Percentiles rank a stretch among this genome's conserved stretches.
phyloP scores from a whole-genome alignment of 495 filamentous ascomycete species.

The Xylaria venustula region DNA sequence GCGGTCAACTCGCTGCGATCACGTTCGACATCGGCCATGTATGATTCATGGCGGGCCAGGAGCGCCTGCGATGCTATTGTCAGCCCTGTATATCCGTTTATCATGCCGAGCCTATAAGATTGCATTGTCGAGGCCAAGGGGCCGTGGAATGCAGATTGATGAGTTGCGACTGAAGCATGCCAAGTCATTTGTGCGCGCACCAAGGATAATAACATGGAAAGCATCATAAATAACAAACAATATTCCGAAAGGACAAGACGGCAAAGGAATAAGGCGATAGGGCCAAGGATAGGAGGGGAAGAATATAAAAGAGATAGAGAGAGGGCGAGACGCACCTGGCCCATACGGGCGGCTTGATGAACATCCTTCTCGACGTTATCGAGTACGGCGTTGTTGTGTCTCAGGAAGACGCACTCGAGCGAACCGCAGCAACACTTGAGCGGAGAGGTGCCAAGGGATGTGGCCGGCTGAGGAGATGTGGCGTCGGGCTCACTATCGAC shows the following conservation, averaged over 20 bases:
- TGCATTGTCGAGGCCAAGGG: neutral
- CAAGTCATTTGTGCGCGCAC: slow-evolving; percentile 9
- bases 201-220: no score
- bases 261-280: no score
- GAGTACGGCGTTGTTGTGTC: slow-evolving; percentile 73
- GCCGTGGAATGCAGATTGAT: slow-evolving; percentile 6
- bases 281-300: neutral
- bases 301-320: neutral
- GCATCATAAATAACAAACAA: no score
- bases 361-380: slow-evolving; percentile 84
- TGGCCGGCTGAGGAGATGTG: slow-evolving; percentile 8
- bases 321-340: slow-evolving; percentile 62
- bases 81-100: no score
- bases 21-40: slow-evolving; percentile 84
- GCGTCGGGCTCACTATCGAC: slow-evolving; percentile 17
- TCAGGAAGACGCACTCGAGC: slow-evolving; percentile 73
- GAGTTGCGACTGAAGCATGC: neutral
- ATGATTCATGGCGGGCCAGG: slow-evolving; percentile 86
- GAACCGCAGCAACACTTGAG: slow-evolving; percentile 79
- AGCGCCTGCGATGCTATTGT: no score
- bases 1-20: slow-evolving; percentile 68
- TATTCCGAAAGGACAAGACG: no score
- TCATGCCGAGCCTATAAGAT: neutral
- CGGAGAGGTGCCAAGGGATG: slow-evolving; percentile 19
- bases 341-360: slow-evolving; percentile 76